Base-by-base conservation (phyloP, 129 eudicot genomes). In the Mikania micrantha region DNA sequence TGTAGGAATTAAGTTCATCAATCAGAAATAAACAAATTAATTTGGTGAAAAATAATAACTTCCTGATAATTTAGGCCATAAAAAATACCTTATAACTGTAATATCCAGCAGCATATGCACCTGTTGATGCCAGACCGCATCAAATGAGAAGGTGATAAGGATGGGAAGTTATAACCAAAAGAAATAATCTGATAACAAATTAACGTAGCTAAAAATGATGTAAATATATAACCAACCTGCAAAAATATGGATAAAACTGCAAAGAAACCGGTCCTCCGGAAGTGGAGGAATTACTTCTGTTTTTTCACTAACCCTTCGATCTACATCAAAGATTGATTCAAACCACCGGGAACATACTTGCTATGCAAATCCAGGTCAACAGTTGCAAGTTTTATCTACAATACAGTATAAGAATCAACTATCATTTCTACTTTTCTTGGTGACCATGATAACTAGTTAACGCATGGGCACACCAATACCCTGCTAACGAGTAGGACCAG, bases 51-150 rank as follows among this genome's bases (percentile, higher is more conserved):
- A 7, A 71, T 21, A 28, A 42, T 9, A 16, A 35, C 15, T 38
- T 13, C 7, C 48, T 2, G 0, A 7, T 2, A 28, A 28, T 10
- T 7, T 3, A 71, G 58, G 41, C 5, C 31, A 58, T 9, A 60
- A 36, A 48, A n/a, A 13, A 20, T 80, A 93, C 99, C 99, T 88
- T 93, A 69, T 93, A 93, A 76, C 99, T 93, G 77, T 93, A 93
- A 71, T 93, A 93, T 53, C 99, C 96, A 27, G 99, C 99, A 27
- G 99, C 96, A 85, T 89, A 88, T 58, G 87, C 92, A 61, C 96
- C 96, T 82, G 62, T 60, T 21, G 53, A 52, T 7, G 53, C 21
- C 34, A 29, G 32, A 27, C 29, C 25, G 53, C 16, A 20, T 19
- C 48, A 27, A 27, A 70, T 22, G 29, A 52, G 24, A 35, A 36